Percentiles rank a stretch among this genome's conserved stretches.
Conservation (phyloP, 371 early-diverging fungal genomes). For the Mortierella sp. region DNA sequence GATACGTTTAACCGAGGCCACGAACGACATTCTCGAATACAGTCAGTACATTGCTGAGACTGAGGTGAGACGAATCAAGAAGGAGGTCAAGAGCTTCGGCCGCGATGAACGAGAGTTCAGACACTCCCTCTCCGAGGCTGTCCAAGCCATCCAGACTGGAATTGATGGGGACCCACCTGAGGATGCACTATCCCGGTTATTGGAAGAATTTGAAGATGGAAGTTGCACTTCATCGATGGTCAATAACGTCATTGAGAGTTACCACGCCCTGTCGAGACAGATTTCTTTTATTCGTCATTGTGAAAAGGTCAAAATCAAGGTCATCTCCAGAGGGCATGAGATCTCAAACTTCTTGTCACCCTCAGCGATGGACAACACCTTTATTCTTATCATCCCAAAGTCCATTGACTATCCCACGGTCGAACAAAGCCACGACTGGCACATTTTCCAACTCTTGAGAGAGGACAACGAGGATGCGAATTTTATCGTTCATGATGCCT, state of each 20-base stretch:
- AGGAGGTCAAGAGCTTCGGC: constrained; percentile 26
- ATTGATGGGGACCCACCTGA: constrained; percentile 10
- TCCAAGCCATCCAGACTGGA: constrained; percentile 11
- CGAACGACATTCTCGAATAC: constrained; percentile 18
- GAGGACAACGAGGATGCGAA: constrained; percentile 20
- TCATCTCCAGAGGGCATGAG: constrained; percentile 18
- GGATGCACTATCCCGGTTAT: constrained; percentile 9
- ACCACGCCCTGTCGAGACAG: constrained; percentile 13
- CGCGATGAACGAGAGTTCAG: constrained; percentile 23
- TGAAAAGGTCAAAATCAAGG: constrained; percentile 17
- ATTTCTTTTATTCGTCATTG: constrained; percentile 28
- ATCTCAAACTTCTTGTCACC: constrained; percentile 14
- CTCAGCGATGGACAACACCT: constrained; percentile 10
- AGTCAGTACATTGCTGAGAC: constrained; percentile 19
- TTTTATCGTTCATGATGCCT: constrained; percentile 22
- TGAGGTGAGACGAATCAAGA: constrained; percentile 18
- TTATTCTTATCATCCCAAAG: constrained; percentile 26
- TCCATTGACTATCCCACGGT: constrained; percentile 19
- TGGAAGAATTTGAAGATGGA: constrained; percentile 18
- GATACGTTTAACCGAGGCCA: constrained; percentile 14
- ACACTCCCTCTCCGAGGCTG: constrained; percentile 13
- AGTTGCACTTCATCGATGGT: constrained; percentile 27
- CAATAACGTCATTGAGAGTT: constrained; percentile 21
- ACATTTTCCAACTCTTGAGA: constrained; percentile 18
- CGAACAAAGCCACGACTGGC: constrained; percentile 25